These are phyloP conservation scores for Penicillium chermesinum DNA, from an alignment of 495 filamentous ascomycete species.

Conservation along the genomic window DNA sequence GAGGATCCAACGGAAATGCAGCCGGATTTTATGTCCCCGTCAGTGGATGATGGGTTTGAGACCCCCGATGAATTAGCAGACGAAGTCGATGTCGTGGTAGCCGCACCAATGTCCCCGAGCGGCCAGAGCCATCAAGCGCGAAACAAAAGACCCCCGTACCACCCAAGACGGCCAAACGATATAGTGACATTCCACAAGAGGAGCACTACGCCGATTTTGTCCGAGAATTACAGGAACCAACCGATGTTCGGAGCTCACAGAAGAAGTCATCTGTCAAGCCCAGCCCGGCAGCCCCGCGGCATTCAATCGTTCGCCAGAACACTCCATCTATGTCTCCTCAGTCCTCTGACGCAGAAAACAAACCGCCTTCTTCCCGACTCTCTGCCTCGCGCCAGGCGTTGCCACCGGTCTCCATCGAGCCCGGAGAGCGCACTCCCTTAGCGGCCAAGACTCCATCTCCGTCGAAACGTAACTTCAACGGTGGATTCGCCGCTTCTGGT, in stretches of 20 bases:
- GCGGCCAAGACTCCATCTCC: conserved; percentile 60
- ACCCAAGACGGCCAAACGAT: conserved; percentile 40
- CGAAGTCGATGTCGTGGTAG: conserved; percentile 22
- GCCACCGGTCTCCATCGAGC: conserved; percentile 38
- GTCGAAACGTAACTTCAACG: conserved; percentile 55
- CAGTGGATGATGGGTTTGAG: conserved; percentile 17
- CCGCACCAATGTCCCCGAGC: conserved; percentile 14
- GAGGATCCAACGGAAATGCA: conserved; percentile 8
- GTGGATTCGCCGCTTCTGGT: conserved; percentile 50
- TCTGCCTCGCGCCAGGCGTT: conserved; percentile 31
- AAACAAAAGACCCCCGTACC: conserved; percentile 32
- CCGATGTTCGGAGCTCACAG: conserved; percentile 5
- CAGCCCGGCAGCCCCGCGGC: conserved; percentile 27
- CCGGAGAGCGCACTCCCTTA: conserved; percentile 42
- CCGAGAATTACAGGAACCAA: conserved; percentile 19
- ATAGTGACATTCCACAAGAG: conserved; percentile 42
- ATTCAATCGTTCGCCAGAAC: conserved; percentile 24
- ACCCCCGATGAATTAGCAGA: conserved; percentile 22
- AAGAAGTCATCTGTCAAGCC: conserved; percentile 7
- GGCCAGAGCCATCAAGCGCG: conserved; percentile 13
- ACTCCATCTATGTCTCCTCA: conserved; percentile 63
- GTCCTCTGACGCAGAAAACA: conserved; percentile 77
- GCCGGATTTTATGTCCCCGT: conserved; percentile 7
- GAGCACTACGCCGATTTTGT: conserved; percentile 34
- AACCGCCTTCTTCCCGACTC: conserved; percentile 60